phyloP scores from a whole-genome alignment of 805 yeast species.

The Spathaspora sp. region DNA sequence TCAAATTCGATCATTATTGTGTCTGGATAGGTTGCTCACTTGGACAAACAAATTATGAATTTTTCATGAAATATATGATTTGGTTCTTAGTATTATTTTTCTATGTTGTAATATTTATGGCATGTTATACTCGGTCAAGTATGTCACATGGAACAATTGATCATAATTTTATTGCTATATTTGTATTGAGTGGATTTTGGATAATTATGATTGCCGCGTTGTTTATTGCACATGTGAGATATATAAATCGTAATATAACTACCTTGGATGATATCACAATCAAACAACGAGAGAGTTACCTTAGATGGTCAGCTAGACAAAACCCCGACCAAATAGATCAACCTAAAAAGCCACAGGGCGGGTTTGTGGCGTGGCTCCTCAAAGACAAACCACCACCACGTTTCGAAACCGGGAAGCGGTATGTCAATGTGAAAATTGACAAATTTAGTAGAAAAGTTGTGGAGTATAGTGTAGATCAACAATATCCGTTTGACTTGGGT shows the following conservation, averaged over 20 bases:
- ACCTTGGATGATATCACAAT: conserved; percentile 54
- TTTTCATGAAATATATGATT: conserved; percentile 52
- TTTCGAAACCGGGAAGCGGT: conserved; percentile 33
- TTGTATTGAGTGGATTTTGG: conserved; percentile 43
- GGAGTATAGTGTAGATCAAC: conserved; percentile 22
- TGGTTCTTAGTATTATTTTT: conserved; percentile 36
- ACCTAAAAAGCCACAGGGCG: conserved; percentile 8
- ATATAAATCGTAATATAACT: conserved; percentile 47
- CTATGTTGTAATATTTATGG: conserved; percentile 19
- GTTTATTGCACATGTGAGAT: conserved; percentile 39
- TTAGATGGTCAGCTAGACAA: conserved; percentile 16
- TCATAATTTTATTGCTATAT: conserved; percentile 48
- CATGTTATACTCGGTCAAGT: conserved; percentile 18
- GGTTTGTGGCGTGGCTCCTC: neutral
- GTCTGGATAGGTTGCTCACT: conserved; percentile 70
- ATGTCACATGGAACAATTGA: conserved; percentile 22
- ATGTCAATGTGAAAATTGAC: conserved; percentile 37
- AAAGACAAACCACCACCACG: conserved; percentile 8
- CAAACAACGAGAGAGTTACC: conserved; percentile 26
- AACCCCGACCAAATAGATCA: neutral
- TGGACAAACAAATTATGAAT: conserved; percentile 62
- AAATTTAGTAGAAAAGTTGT: conserved; percentile 34
- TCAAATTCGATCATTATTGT: conserved; percentile 82
- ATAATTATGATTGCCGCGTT: conserved; percentile 43
- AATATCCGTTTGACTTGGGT: conserved; percentile 35